phyloP scores from a whole-genome alignment of 2,329 filamentous ascomycete species.

The Diaporthe destruens region DNA sequence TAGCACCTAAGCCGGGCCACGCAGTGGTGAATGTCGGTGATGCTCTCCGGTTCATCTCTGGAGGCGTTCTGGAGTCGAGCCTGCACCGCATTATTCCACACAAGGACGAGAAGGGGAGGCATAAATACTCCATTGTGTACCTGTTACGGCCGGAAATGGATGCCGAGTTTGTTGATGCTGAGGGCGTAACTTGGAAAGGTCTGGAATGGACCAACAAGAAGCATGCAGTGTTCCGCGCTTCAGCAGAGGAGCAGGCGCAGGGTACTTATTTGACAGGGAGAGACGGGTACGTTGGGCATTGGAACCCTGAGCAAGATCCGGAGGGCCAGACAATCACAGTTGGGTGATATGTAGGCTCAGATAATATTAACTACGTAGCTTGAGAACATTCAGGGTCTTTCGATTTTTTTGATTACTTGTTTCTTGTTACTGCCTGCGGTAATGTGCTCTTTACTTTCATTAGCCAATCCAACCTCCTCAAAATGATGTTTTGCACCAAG shows the following conservation, averaged over 20 bases:
- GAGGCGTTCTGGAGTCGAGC: constrained; percentile 13
- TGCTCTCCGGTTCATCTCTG: constrained; percentile 2
- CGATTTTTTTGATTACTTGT: too few relatives aligned
- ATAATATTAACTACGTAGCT: too few relatives aligned
- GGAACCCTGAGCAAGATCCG: constrained; percentile 11
- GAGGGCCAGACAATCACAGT: constrained; percentile 12
- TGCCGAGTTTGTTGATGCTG: constrained; percentile 9
- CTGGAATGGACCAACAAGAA: constrained; percentile 30
- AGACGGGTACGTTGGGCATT: constrained; percentile 20
- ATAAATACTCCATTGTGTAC: constrained; percentile 22
- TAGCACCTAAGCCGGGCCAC: constrained; percentile 21
- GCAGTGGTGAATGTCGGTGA: constrained; percentile 10
- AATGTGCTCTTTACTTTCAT: too few relatives aligned
- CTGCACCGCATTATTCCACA: constrained; percentile 15
- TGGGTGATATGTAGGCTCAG: neutral
- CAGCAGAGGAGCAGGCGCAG: constrained; percentile 8
- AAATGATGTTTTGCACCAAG: too few relatives aligned
- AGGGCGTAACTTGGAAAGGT: constrained; percentile 4
- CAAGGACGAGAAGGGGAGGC: constrained; percentile 16
- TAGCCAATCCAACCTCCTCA: too few relatives aligned
- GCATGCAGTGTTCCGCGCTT: constrained; percentile 17
- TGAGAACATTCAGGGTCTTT: too few relatives aligned
- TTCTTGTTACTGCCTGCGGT: too few relatives aligned
- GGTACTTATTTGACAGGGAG: constrained; percentile 21
- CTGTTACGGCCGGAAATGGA: constrained; percentile 13